Conservation (phyloP, 2,329 filamentous ascomycete genomes). For the Hypoxylon sp. region DNA sequence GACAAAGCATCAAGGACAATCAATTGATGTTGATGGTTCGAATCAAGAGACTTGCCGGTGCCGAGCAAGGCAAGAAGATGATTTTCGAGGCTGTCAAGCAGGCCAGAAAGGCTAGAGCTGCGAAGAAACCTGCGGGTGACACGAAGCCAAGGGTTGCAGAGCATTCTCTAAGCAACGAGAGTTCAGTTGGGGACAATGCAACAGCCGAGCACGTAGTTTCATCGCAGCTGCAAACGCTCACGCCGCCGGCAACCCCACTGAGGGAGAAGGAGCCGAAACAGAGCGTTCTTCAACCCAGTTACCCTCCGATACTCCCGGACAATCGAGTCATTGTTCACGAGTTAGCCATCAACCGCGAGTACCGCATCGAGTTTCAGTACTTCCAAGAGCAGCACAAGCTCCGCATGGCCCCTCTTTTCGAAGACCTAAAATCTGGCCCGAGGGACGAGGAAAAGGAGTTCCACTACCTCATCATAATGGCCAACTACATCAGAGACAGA, state of each 20-base stretch:
- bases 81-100: conserved; percentile 82
- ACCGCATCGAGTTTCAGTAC: conserved; percentile 74
- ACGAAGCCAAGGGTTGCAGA: conserved; percentile 77
- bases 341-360: conserved; percentile 83
- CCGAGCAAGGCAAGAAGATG: conserved; percentile 76
- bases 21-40: conserved; percentile 83
- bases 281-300: conserved; percentile 57
- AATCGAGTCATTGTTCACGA: conserved; percentile 84
- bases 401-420: conserved; percentile 63
- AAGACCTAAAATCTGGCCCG: conserved; percentile 74
- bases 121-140: conserved; percentile 76
- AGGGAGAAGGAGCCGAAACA: conserved; percentile 57
- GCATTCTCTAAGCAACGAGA: conserved; percentile 54
- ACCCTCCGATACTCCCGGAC: conserved; percentile 72
- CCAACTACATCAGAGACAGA: conserved; percentile 77
- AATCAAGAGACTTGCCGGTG: conserved; percentile 82
- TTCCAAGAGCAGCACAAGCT: conserved; percentile 69
- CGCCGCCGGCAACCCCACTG: conserved; percentile 66
- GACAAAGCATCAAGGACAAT: conserved; percentile 83
- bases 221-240: conserved; percentile 64
- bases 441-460: conserved; percentile 75
- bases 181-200: conserved; percentile 57
- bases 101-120: conserved; percentile 73
- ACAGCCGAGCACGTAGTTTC: conserved; percentile 56
- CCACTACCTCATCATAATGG: conserved; percentile 77